Evolutionary conservation across 2,329 filamentous ascomycete genomes (phyloP).

Genomic region (Talaromyces sp.): DNA sequence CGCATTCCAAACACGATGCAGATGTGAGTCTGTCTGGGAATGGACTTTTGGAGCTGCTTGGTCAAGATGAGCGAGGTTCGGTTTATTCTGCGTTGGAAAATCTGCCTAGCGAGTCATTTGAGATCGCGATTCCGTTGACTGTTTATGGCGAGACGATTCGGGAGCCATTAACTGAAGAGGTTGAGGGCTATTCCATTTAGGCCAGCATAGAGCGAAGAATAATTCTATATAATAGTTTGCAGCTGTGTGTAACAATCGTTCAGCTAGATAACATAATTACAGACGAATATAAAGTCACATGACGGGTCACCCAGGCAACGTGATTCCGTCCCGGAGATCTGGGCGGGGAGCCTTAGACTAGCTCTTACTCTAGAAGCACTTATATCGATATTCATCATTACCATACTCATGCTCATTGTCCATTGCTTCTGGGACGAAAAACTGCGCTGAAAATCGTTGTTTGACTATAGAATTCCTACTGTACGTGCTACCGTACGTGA

Average conservation of each 20-base stretch:
- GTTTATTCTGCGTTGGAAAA: slow-evolving; percentile 75
- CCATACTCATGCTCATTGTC: neutral
- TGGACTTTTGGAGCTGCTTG: slow-evolving; percentile 73
- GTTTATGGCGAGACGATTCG: slow-evolving; percentile 65
- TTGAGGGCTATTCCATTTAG: slow-evolving; percentile 40
- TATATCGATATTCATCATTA: neutral
- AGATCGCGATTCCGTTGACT: slow-evolving; percentile 77
- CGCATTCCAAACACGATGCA: slow-evolving; percentile 47
- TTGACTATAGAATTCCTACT: neutral
- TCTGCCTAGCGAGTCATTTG: slow-evolving; percentile 82
- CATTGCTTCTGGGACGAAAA: neutral
- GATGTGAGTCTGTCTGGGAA: slow-evolving; percentile 37
- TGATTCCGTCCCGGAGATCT: slow-evolving; percentile 3
- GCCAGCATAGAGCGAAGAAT: neutral
- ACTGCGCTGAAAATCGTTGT: neutral
- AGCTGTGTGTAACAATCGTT: neutral
- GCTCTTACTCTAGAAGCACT: neutral
- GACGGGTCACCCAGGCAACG: slow-evolving; percentile 16
- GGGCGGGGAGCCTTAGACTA: neutral
- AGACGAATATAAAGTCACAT: slow-evolving; percentile 10
- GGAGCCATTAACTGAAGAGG: slow-evolving; percentile 39
- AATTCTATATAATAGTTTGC: neutral
- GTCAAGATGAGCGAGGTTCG: slow-evolving; percentile 72
- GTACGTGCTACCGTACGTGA: neutral
- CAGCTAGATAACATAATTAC: neutral